Evolutionary conservation across 371 early-diverging fungal species (phyloP).

Genomic region (Zychaea mexicana): DNA sequence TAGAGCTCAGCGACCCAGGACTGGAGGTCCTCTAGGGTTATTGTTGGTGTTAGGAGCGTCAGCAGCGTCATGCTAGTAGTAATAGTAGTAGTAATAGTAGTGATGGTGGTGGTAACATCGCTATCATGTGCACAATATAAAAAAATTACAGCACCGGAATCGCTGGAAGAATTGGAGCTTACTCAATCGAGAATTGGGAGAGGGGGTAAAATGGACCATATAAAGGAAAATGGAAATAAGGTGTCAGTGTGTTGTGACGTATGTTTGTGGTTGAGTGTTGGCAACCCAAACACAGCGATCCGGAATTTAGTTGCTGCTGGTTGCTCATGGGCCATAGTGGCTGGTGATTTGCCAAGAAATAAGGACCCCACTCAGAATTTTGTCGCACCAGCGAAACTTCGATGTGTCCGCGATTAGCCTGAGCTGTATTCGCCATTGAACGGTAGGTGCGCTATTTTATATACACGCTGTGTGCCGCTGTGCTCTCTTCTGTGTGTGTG

Average conservation of each 20-base stretch:
- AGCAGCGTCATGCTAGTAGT: not conserved
- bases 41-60: not conserved
- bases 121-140: slow-evolving; percentile 3
- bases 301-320: not conserved
- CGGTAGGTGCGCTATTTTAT: slow-evolving; percentile 2
- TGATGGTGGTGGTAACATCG: not conserved
- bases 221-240: not conserved
- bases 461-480: too few species aligned
- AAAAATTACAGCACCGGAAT: not conserved
- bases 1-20: slow-evolving; percentile 15
- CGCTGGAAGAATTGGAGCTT: not conserved
- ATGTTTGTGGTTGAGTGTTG: not conserved
- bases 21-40: slow-evolving; percentile 26
- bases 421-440: slow-evolving; percentile 14
- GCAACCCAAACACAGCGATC: not conserved
- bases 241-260: not conserved
- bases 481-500: not conserved
- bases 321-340: slow-evolving; percentile 6
- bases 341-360: not conserved
- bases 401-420: slow-evolving; percentile 5
- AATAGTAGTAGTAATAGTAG: not conserved
- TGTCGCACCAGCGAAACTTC: slow-evolving; percentile 12
- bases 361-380: slow-evolving; percentile 3
- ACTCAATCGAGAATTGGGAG: too few species aligned
- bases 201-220: not conserved